These are phyloP conservation scores for Parasitella parasitica DNA, from an alignment of 371 early-diverging fungal species.

Conservation along the genomic window DNA sequence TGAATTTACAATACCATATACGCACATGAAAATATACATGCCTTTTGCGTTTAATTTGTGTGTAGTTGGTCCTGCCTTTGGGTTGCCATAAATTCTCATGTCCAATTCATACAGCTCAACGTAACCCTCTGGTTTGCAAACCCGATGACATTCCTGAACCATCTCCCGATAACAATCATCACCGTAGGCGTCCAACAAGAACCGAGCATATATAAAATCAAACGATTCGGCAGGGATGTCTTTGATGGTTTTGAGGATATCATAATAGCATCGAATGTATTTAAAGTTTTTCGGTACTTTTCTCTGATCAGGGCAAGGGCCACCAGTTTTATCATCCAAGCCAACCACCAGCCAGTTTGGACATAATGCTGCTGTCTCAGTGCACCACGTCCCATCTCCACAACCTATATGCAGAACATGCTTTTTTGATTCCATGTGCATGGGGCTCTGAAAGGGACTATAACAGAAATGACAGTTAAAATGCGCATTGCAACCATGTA, in stretches of 20 bases:
- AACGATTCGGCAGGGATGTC: conserved; percentile 31
- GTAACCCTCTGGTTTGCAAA: conserved; percentile 34
- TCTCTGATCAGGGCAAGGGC: conserved; percentile 6
- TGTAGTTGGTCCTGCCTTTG: conserved; percentile 32
- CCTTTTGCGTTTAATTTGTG: conserved; percentile 29
- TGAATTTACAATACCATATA: background rate
- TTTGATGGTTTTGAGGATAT: conserved; percentile 27
- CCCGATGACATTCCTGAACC: conserved; percentile 31
- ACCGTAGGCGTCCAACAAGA: conserved; percentile 27
- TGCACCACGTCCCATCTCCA: conserved; percentile 39
- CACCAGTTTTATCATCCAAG: conserved; percentile 32
- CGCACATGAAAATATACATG: background rate
- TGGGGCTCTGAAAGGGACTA: conserved; percentile 15
- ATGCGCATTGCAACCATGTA: too few species aligned
- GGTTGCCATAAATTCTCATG: conserved; percentile 38
- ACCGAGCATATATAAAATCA: conserved; percentile 38
- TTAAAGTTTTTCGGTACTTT: conserved; percentile 27
- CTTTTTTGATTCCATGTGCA: background rate
- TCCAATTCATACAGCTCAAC: conserved; percentile 44
- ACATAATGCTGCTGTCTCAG: conserved; percentile 26
- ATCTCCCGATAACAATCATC: conserved; percentile 26
- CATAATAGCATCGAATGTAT: conserved; percentile 22
- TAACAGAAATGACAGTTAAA: too few species aligned
- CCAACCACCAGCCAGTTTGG: conserved; percentile 40
- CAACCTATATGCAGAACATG: conserved; percentile 21